Conservation (phyloP, 139 green algal species). For the Deuterostichococcus epilithicus region DNA sequence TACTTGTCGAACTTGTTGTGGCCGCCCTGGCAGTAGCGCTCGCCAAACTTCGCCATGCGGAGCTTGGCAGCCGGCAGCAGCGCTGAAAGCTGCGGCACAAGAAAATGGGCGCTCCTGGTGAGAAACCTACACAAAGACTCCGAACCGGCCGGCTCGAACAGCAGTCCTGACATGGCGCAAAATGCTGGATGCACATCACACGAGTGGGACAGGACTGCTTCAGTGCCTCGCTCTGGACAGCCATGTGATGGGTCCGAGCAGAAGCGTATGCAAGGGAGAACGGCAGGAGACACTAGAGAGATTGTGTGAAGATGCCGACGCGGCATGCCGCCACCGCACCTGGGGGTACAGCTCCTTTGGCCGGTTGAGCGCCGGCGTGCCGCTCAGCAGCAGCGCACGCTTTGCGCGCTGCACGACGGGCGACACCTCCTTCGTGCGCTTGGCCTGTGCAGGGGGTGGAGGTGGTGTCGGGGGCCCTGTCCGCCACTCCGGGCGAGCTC, state of each 20-base stretch:
- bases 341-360: constrained; percentile 73
- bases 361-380: constrained; percentile 69
- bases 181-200: too few relatives aligned
- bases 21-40: constrained; percentile 58
- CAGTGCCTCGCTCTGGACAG: too few relatives aligned
- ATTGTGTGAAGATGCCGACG: background rate
- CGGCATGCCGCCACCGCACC: constrained; percentile 40
- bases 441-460: too few relatives aligned
- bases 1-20: constrained; percentile 22
- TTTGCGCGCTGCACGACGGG: constrained; percentile 55
- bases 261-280: too few relatives aligned
- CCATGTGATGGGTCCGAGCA: background rate
- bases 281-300: too few relatives aligned
- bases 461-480: too few relatives aligned
- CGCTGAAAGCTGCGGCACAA: background rate
- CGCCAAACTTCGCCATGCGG: constrained; percentile 53
- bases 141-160: background rate
- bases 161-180: too few relatives aligned
- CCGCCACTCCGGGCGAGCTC: too few relatives aligned
- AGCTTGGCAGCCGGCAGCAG: constrained; percentile 59
- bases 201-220: too few relatives aligned
- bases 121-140: background rate
- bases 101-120: background rate
- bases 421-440: constrained; percentile 37
- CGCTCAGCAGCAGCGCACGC: constrained; percentile 67